Evolutionary conservation across 148 eudicot species (phyloP), one percentile per base, ranked within the genome.

Genomic region (Spergularia marina): DNA sequence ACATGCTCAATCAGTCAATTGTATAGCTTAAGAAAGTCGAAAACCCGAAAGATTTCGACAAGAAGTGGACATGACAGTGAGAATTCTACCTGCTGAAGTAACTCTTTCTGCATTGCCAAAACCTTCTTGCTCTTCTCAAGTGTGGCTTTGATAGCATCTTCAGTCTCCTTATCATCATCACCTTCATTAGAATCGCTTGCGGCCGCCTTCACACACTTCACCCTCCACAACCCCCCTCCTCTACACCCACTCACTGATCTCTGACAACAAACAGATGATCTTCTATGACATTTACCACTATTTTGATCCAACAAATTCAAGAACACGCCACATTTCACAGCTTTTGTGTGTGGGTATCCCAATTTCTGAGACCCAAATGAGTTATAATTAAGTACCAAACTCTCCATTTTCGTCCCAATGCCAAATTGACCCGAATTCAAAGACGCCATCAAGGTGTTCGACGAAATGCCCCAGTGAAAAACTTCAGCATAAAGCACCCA

Each of bases 91-190:
- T 91, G 93, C 68, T 87, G 77, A 65, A 90, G 83, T 58, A 96
- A 82, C 76, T 86, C 84, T 58, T 70, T 89, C 69, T 92, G 98
- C 79, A 84, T 85, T 18, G 91, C 93, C 11, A 92, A 65, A 73
- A 88, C 90, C 83, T 88, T 91, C 80, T 89, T 89, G 78, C 94
- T 89, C 85, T 89, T 96, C 56, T 92, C 87, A 84, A 91, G 87
- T 10, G 96, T 85, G 68, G 88, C 97, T 76, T 92, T 86, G 66
- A 96, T 77, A 6, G 91, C 86, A 79, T 91, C 97, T 9, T 87
- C 91, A 36, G 80, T 52, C 17, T 76, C 90, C 16, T 79, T 81
- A 7, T 63, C 80, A 34, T 78, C 75, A 62, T 76, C 85, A 44
- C 77, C 81, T 53, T 81, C 91, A 74, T 40, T 81, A 10, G 81